Percentiles rank a stretch among this genome's conserved stretches.
Conservation (phyloP, 2,329 filamentous ascomycete genomes). For the Exophiala alcalophila region DNA sequence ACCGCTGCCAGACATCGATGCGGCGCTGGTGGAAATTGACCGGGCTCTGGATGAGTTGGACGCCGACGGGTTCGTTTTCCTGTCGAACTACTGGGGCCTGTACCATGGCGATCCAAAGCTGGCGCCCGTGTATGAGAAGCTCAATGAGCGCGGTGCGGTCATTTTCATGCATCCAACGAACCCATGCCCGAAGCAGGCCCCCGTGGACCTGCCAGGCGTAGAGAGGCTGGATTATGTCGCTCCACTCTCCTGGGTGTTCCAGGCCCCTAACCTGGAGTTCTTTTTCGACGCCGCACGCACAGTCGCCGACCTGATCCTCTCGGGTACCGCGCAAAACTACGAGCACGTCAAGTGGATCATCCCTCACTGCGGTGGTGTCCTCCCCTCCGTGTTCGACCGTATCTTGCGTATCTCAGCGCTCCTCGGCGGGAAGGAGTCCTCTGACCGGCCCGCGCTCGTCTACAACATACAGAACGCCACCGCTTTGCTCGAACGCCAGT, state of each 20-base stretch:
- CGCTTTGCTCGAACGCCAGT: slow-evolving; percentile 10
- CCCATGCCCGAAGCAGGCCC: slow-evolving; percentile 12
- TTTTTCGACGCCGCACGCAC: slow-evolving; percentile 53
- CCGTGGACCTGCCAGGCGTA: not conserved
- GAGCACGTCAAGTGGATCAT: slow-evolving; percentile 49
- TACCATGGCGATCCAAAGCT: slow-evolving; percentile 50
- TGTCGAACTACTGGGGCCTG: slow-evolving; percentile 52
- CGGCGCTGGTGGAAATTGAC: slow-evolving; percentile 48
- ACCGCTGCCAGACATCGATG: slow-evolving; percentile 50
- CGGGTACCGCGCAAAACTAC: slow-evolving; percentile 45
- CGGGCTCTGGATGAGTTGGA: slow-evolving; percentile 37
- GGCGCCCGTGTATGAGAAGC: slow-evolving; percentile 45
- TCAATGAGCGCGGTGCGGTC: slow-evolving; percentile 45
- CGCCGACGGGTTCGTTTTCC: slow-evolving; percentile 50
- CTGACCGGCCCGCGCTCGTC: slow-evolving; percentile 5
- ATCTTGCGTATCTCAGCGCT: slow-evolving; percentile 6
- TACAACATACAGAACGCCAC: slow-evolving; percentile 7
- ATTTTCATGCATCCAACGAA: slow-evolving; percentile 55
- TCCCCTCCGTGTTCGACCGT: slow-evolving; percentile 34
- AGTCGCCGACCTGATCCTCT: slow-evolving; percentile 48
- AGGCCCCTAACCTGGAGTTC: slow-evolving; percentile 39
- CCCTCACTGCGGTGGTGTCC: slow-evolving; percentile 48
- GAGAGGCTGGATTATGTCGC: slow-evolving; percentile 5
- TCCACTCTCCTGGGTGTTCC: slow-evolving; percentile 2
- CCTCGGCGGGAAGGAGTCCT: slow-evolving; percentile 5